Evolutionary conservation across 805 yeast genomes (phyloP).

Genomic region (Pichia kluyveri): DNA sequence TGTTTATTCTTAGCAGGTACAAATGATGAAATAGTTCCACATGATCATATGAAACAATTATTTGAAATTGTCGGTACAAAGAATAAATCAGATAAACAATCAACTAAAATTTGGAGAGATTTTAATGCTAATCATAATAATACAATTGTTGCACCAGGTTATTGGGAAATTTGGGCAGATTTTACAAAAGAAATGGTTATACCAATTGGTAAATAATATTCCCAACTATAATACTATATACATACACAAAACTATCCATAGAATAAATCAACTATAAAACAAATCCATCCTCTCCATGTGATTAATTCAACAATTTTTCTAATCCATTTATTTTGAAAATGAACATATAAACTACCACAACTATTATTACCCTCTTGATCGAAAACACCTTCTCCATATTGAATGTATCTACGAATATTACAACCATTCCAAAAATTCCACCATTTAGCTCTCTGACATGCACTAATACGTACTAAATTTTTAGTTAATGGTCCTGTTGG

Average conservation of each 20-base stretch:
- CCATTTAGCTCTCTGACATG: conserved; percentile 86
- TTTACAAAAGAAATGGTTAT: conserved; percentile 38
- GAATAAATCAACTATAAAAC: conserved; percentile 32
- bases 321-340: conserved; percentile 13
- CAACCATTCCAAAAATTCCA: conserved; percentile 87
- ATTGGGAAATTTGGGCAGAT: conserved; percentile 62
- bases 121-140: conserved; percentile 76
- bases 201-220: conserved; percentile 24
- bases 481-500: conserved; percentile 86
- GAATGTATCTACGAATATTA: conserved; percentile 61
- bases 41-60: conserved; percentile 61
- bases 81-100: conserved; percentile 37
- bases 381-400: conserved; percentile 72
- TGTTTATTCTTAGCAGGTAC: conserved; percentile 64
- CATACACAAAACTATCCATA: conserved; percentile 19
- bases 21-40: conserved; percentile 88
- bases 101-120: conserved; percentile 41
- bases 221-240: background rate
- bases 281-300: conserved; percentile 39
- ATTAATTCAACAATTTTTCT: conserved; percentile 27
- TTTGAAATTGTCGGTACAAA: conserved; percentile 19
- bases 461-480: conserved; percentile 55
- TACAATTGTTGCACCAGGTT: conserved; percentile 63
- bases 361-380: conserved; percentile 76
- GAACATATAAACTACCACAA: conserved; percentile 44